A percentile compares a stretch with the other conserved stretches of the same genome.
phyloP scores from a whole-genome alignment of 2,329 filamentous ascomycete species.

The Aureobasidium sp. region DNA sequence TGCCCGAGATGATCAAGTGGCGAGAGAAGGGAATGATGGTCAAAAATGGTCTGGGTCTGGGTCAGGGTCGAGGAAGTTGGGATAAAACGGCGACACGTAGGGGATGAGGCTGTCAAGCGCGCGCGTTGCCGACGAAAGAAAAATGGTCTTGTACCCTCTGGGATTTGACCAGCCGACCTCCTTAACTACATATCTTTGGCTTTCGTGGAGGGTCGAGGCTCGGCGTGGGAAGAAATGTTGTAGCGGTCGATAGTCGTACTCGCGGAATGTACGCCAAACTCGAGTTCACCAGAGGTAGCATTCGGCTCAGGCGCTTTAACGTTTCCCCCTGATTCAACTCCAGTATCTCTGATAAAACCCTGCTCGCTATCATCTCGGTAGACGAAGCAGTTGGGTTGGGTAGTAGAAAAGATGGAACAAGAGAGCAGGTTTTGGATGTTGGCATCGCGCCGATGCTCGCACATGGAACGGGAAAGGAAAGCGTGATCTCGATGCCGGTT shows the following conservation, averaged over 20 bases:
- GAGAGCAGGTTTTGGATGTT: constrained; percentile 1
- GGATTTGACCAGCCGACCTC: constrained; percentile 4
- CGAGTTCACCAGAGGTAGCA: constrained; percentile 9
- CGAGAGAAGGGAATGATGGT: constrained; percentile 2
- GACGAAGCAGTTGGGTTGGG: not conserved
- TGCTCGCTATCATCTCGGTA: not conserved
- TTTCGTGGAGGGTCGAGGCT: constrained; percentile 1
- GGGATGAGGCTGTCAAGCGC: constrained; percentile 10
- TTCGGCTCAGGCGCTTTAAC: constrained; percentile 5
- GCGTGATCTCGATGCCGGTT: constrained; percentile 7
- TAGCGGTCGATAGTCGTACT: constrained; percentile 12
- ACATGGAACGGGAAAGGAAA: not conserved
- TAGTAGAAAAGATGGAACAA: not conserved
- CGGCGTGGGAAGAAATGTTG: constrained; percentile 8
- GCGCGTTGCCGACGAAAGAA: constrained; percentile 1
- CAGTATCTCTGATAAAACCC: not conserved
- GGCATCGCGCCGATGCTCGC: not conserved
- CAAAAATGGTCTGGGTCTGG: constrained; percentile 8
- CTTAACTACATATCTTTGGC: constrained; percentile 9
- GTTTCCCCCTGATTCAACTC: constrained; percentile 1
- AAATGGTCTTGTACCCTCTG: not conserved
- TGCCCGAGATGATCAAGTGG: constrained; percentile 4
- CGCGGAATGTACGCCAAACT: constrained; percentile 12
- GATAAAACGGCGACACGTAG: constrained; percentile 10
- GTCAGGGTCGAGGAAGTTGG: constrained; percentile 9